Base-by-base conservation (phyloP, 768 basidiomycete species). In the Leccinum sublutescens region DNA sequence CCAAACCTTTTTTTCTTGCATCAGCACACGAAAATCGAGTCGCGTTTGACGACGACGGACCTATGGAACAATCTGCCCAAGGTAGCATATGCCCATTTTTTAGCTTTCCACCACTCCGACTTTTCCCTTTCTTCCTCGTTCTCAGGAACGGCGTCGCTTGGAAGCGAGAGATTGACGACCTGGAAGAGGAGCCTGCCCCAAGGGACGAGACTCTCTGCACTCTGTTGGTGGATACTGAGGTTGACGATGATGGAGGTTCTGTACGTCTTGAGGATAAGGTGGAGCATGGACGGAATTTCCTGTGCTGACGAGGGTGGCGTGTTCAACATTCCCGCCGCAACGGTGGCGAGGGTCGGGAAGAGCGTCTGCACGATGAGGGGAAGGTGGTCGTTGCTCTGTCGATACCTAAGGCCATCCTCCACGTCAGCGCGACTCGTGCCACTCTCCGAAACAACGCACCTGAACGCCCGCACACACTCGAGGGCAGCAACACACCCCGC, bases 71-170 rank as follows among this genome's bases (percentile, higher is more conserved):
- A 76, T 23, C 86, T 79, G 36, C 89, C 89, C 8, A 96, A 77
- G 38, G 85, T 85, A n/a, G 81, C 84, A 68, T 88, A 94, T 1
- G 93, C 91, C 94, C 93, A 95, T 70, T 96, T 96, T 77, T 95
- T 95, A 9, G 88, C 82, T 69, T 87, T 88, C 89, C 92, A 93
- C 93, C 94, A 96, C 66, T 91, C 89, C 50, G 79, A 83, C 50
- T 79, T 80, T 75, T 94, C 91, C 36, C 89, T 78, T 15, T 89
- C 88, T 5, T 93, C 89, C 61, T 85, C 82, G 57, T 90, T 85
- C 29, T 80, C 83, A 2, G 90, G 87, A 0, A 93, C 81, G 21
- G 79, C 81, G 3, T 85, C 83, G 54, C 77, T 74, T 0, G 89
- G 89, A 29, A 94, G 77, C 58, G 80, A 78, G 47, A 92, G 74